Evolutionary conservation across 2,329 filamentous ascomycete genomes (phyloP), one percentile per base, ranked within the genome.

Genomic region (Sporothrix variecibatus): DNA sequence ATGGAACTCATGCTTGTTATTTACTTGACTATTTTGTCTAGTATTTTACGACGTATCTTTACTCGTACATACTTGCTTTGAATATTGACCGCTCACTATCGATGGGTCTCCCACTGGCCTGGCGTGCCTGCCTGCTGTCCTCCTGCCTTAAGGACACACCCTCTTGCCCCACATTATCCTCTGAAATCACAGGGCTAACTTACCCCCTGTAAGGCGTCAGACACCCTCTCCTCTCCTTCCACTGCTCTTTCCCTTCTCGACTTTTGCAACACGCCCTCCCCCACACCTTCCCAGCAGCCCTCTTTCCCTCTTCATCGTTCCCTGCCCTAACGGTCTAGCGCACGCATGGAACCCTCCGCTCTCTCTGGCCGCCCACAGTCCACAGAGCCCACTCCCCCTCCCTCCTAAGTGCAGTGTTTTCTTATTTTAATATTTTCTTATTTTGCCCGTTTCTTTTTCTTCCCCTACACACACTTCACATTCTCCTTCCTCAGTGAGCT

Each of bases 301-400:
- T 70, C 43, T 70, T 26, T 53, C 12, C 12, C 43, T 68, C 26
- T 51, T 34, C 11, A 12, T 68, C 23, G 31, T 40, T 70, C 28
- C 67, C 67, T 70, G 67, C 38, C 62, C 62, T 56, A 70, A 17
- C 49, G 67, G 46, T 34, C 67, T 70, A 70, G 67, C 20, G 49
- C 49, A 56, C 28, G 65, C 65, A 51, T 51, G 43, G 43, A 34
- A 46, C n/a, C 38, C 40, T 65, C 60, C 60, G 11, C 15, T 40
- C 58, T 34, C 38, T 43, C 2, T 43, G 40, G 4, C 34, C 6
- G 20, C 31, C 23, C 17, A 20, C 31, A 15, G 58, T 38, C 38
- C 38, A 51, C 46, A 51, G n/a, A 23, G 20, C 20, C 20, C 34
- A 23, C 34, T 23, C 23, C 23, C 64, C 23, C 6, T 31, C 8